Conservation (phyloP, 2,329 filamentous ascomycete genomes). For the Venturia effusa region DNA sequence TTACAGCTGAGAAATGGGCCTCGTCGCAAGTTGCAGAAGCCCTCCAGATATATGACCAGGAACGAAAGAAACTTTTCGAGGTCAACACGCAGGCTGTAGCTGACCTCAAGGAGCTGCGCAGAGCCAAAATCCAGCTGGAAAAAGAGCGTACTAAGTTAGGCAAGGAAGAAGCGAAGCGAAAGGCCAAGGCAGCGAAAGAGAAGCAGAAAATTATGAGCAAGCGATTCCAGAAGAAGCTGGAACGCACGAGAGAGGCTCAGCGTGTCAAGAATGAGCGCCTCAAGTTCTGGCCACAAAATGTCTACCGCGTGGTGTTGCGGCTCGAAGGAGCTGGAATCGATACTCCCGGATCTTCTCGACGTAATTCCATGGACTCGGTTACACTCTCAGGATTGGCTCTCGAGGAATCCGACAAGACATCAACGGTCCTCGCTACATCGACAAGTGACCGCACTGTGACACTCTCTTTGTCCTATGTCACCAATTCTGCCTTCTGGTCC, state of each 20-base stretch:
- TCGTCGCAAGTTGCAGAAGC: conserved; percentile 24
- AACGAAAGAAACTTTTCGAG: conserved; percentile 20
- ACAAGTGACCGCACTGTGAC: conserved; percentile 12
- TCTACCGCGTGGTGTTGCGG: conserved; percentile 26
- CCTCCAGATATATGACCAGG: conserved; percentile 23
- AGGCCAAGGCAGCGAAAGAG: conserved; percentile 18
- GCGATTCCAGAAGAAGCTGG: conserved; percentile 13
- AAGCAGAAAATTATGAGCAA: conserved; percentile 18
- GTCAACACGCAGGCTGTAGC: conserved; percentile 17
- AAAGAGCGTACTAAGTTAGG: conserved; percentile 18
- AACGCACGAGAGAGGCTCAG: conserved; percentile 7
- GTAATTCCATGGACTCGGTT: conserved; percentile 19
- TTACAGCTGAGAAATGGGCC: conserved; percentile 17
- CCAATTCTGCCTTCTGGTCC: conserved; percentile 46
- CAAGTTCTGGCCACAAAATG: conserved; percentile 26
- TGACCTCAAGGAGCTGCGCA: conserved; percentile 18
- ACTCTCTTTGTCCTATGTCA: conserved; percentile 49
- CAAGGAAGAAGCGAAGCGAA: conserved; percentile 19
- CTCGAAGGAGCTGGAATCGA: conserved; percentile 23
- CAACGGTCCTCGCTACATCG: background rate
- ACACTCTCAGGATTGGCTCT: conserved; percentile 12
- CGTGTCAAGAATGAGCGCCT: conserved; percentile 22
- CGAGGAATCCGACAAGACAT: conserved; percentile 1
- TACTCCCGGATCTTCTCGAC: conserved; percentile 20
- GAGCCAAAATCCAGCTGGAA: conserved; percentile 19